These are phyloP conservation scores for Draba incana DNA, from an alignment of 345 rosid genomes.

Conservation along the genomic window DNA sequence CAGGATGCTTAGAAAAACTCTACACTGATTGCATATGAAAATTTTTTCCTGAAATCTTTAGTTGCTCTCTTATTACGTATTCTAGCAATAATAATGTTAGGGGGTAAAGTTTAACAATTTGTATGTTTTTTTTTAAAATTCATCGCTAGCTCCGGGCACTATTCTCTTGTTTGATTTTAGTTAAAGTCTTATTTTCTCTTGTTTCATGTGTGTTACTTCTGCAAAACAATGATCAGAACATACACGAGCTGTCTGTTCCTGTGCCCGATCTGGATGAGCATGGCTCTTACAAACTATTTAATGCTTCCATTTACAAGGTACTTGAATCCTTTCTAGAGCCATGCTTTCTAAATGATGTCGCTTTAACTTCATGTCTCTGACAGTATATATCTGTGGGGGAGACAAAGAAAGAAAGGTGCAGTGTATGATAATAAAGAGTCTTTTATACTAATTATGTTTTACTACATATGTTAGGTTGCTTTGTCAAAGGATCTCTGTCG, in stretches of 20 bases:
- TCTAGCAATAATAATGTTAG: not conserved
- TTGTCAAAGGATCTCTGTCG: slow-evolving; percentile 88
- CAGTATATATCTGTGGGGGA: slow-evolving; percentile 4
- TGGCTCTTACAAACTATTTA: slow-evolving; percentile 47
- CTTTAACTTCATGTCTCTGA: not conserved
- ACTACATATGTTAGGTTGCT: slow-evolving; percentile 60
- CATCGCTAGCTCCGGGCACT: not conserved
- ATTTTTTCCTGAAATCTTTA: not conserved
- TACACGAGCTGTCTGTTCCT: slow-evolving; percentile 67
- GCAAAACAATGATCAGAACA: slow-evolving; percentile 57
- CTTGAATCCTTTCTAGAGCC: slow-evolving; percentile 10
- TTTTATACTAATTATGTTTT: slow-evolving; percentile 18
- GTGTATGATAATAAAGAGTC: not conserved
- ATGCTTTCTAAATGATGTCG: slow-evolving; percentile 20
- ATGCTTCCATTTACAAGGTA: slow-evolving; percentile 75
- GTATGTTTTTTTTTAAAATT: not conserved
- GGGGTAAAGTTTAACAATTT: not conserved
- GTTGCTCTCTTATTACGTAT: not conserved
- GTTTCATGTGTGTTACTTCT: slow-evolving; percentile 29
- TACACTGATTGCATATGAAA: slow-evolving; percentile 5
- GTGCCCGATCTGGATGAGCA: slow-evolving; percentile 43
- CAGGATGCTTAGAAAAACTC: not conserved
- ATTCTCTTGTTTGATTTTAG: not conserved
- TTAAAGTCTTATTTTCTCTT: slow-evolving; percentile 12
- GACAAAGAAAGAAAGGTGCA: slow-evolving; percentile 8